Evolutionary conservation across 257 asterid genomes (phyloP).

Genomic region (Solanum gandarillasii): DNA sequence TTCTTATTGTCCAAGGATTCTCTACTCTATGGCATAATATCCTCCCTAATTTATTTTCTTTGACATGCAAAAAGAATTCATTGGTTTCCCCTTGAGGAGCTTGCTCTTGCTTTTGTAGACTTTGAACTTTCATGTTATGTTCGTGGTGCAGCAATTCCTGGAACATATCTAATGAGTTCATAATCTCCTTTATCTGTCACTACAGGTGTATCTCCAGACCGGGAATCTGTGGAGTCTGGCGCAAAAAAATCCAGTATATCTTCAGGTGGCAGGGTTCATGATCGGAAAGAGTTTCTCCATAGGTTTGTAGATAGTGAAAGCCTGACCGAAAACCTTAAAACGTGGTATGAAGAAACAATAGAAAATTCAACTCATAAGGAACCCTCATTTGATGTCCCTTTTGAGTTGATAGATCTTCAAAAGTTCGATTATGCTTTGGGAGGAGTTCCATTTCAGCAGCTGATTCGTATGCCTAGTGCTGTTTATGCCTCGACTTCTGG

Average conservation of each 20-base stretch:
- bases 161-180: neutral
- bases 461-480: conserved; percentile 87
- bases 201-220: conserved; percentile 67
- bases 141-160: neutral
- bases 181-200: neutral
- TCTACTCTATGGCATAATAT: neutral
- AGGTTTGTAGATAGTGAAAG: conserved; percentile 63
- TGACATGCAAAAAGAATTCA: neutral
- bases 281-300: conserved; percentile 69
- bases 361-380: conserved; percentile 15
- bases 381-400: conserved; percentile 58
- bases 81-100: neutral
- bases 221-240: conserved; percentile 65
- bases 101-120: neutral
- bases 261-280: conserved; percentile 56
- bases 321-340: conserved; percentile 35
- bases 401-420: conserved; percentile 87
- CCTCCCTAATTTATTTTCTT: neutral
- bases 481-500: conserved; percentile 63
- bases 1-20: neutral
- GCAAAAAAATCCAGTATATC: conserved; percentile 65
- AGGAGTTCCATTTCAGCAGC: conserved; percentile 80
- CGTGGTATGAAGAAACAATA: conserved; percentile 52
- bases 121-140: neutral
- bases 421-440: conserved; percentile 93